Conservation (phyloP, 1,284 basidiomycete genomes). For the Boletus smithii region DNA sequence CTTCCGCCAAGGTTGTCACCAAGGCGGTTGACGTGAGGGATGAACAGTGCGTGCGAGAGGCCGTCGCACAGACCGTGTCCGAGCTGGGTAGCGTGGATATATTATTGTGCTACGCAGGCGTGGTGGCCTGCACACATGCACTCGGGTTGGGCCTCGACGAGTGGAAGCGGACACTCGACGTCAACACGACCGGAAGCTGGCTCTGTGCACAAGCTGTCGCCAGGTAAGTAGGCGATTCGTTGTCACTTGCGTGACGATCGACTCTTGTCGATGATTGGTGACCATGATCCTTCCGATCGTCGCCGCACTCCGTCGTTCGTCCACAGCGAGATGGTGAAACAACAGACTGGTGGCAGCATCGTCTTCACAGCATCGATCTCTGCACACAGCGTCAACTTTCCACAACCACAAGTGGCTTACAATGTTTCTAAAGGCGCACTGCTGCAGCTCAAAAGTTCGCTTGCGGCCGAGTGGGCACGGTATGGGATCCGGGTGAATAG, state of each 20-base stretch:
- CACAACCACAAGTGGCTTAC: constrained; percentile 38
- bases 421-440: constrained; percentile 32
- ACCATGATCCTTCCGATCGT: neutral
- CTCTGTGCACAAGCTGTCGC: constrained; percentile 41
- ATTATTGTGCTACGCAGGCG: constrained; percentile 42
- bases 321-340: constrained; percentile 38
- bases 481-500: constrained; percentile 44
- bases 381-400: constrained; percentile 40
- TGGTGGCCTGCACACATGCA: constrained; percentile 36
- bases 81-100: constrained; percentile 37
- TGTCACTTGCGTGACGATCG: neutral
- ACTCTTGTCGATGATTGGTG: neutral
- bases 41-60: constrained; percentile 27
- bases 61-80: constrained; percentile 29
- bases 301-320: neutral
- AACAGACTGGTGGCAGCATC: constrained; percentile 40
- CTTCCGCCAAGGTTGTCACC: constrained; percentile 34
- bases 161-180: constrained; percentile 39
- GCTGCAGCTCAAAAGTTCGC: constrained; percentile 21
- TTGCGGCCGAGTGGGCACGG: constrained; percentile 41
- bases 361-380: constrained; percentile 43
- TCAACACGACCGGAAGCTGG: constrained; percentile 44
- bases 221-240: constrained; percentile 29
- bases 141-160: constrained; percentile 31
- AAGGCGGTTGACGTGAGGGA: constrained; percentile 39